phyloP scores from a whole-genome alignment of 2,329 filamentous ascomycete species.

The Torrubiella hemipterigena region DNA sequence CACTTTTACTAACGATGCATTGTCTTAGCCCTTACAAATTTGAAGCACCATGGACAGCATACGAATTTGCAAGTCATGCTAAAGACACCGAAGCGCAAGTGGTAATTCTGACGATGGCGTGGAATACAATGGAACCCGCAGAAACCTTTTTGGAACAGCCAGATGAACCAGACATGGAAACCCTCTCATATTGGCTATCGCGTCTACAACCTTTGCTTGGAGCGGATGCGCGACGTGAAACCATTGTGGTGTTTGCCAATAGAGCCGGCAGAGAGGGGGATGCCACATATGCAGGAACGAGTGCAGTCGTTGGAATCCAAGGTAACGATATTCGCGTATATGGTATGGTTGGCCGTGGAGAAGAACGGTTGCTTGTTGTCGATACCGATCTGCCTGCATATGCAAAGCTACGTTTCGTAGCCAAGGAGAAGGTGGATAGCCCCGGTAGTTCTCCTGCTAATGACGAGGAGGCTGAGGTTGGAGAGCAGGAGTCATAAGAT shows the following conservation, averaged over 20 bases:
- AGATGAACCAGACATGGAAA: slow-evolving; percentile 57
- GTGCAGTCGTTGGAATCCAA: slow-evolving; percentile 55
- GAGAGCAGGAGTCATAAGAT: no score
- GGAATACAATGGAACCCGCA: slow-evolving; percentile 50
- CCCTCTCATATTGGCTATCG: slow-evolving; percentile 63
- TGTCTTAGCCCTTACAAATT: slow-evolving; percentile 22
- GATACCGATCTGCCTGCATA: slow-evolving; percentile 40
- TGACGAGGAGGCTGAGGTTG: neutral
- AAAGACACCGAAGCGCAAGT: slow-evolving; percentile 44
- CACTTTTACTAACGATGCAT: slow-evolving; percentile 37
- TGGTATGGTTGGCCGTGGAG: slow-evolving; percentile 56
- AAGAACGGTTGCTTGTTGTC: slow-evolving; percentile 56
- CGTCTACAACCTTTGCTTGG: slow-evolving; percentile 55
- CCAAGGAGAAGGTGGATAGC: neutral
- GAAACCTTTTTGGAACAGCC: slow-evolving; percentile 33
- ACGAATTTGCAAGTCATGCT: slow-evolving; percentile 41
- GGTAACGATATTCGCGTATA: slow-evolving; percentile 55
- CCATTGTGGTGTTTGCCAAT: slow-evolving; percentile 61
- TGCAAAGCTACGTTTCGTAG: slow-evolving; percentile 25
- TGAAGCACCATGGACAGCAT: slow-evolving; percentile 23
- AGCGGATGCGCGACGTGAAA: slow-evolving; percentile 38
- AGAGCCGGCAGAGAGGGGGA: slow-evolving; percentile 55
- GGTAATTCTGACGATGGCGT: slow-evolving; percentile 66
- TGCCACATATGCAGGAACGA: slow-evolving; percentile 62
- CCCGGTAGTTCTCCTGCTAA: neutral